Conservation (phyloP, 768 basidiomycete species). For the Butyriboletus loyo region DNA sequence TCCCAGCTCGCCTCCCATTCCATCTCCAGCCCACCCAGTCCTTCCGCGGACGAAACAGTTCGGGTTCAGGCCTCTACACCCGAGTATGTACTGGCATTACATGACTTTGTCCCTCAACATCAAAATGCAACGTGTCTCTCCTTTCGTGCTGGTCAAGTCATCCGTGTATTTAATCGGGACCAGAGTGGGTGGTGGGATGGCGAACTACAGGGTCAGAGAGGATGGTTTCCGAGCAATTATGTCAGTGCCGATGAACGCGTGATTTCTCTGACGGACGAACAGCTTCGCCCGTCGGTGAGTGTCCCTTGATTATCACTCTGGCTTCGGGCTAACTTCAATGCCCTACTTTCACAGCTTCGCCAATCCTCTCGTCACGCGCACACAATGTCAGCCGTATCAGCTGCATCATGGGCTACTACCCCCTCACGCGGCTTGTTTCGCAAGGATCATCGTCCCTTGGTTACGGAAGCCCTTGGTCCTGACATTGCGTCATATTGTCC, state of each 20-base stretch:
- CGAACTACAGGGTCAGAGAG: constrained; percentile 80
- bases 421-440: constrained; percentile 38
- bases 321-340: background rate
- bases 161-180: constrained; percentile 87
- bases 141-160: constrained; percentile 88
- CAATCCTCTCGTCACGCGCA: constrained; percentile 45
- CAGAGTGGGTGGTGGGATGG: constrained; percentile 98
- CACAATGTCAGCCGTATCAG: constrained; percentile 49
- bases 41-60: constrained; percentile 48
- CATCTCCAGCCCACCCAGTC: constrained; percentile 38
- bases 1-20: constrained; percentile 9
- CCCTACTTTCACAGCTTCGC: constrained; percentile 23
- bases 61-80: constrained; percentile 37
- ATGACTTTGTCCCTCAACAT: constrained; percentile 78
- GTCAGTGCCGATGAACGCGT: constrained; percentile 62
- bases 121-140: constrained; percentile 77
- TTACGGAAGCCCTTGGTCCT: constrained; percentile 43
- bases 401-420: constrained; percentile 53
- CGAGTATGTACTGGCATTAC: constrained; percentile 88
- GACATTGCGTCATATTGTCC: constrained; percentile 67
- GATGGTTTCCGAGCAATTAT: constrained; percentile 99
- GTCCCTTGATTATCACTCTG: background rate
- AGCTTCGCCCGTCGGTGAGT: constrained; percentile 46
- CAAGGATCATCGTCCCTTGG: constrained; percentile 43
- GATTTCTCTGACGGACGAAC: constrained; percentile 54